Evolutionary conservation across 495 filamentous ascomycete genomes (phyloP), one percentile per base, ranked within the genome.

Genomic region (Aspergillus sparsus): DNA sequence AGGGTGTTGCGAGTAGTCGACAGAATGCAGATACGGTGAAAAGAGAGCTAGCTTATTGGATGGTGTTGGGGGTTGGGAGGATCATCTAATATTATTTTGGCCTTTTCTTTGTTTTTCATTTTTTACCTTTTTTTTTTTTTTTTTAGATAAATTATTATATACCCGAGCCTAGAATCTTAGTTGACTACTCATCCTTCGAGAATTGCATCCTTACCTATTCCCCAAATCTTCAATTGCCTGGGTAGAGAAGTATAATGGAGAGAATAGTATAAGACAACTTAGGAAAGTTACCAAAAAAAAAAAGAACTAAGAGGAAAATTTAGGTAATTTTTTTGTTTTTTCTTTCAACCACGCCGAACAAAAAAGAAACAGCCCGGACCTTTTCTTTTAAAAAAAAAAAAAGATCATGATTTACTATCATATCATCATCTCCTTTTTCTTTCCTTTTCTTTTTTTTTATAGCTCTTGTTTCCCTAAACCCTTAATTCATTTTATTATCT

Each of bases 21-120:
- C 82, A 77, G 64, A 85, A 83, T 49, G 66, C 68, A 11, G 75
- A 78, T 59, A 71, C 67, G 53, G 71, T 78, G 66, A 88, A 83
- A 73, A 85, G 88, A 64, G 92, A 97, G 73, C 74, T 97, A 77
- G 91, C 91, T 60, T 97, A 95, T 80, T 98, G 94, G 93, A 88
- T 88, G 80, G 93, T 95, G 32, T 76, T 98, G 47, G 93, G 93
- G 7, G 81, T 96, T 45, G 94, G 94, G 33, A 87, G 85, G 69
- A 91, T 97, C 44, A 55, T 21, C 32, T 52, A 42, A 61, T 65
- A 27, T 1, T 27, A 27, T 3, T 27, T 27, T 27, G 21, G 21
- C 21, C 21, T 35, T 44, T 18, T 51, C 32, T 56, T 42, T 37
- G 41, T 52, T 18, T 37, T n/a, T 41, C 49, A 27, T 44, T 52